These are phyloP conservation scores for Penicillium waksmanii DNA, from an alignment of 495 filamentous ascomycete species.

Conservation along the genomic window DNA sequence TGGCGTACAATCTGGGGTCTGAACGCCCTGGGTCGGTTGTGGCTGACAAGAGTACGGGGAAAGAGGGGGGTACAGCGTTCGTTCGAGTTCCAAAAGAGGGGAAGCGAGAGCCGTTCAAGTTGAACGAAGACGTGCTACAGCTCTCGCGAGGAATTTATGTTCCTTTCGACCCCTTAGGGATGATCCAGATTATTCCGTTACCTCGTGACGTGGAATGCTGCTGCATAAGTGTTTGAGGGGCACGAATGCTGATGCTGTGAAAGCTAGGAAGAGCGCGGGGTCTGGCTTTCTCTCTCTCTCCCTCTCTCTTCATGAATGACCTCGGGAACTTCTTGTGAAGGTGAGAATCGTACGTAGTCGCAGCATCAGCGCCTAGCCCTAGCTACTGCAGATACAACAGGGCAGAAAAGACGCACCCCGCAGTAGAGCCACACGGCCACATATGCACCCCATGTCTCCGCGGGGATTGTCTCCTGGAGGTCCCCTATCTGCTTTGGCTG, in stretches of 20 bases:
- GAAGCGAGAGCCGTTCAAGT: neutral
- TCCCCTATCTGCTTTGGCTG: neutral
- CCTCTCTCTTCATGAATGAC: neutral
- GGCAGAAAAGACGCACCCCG: conserved; percentile 28
- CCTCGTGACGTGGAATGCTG: conserved; percentile 7
- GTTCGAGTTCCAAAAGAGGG: conserved; percentile 2
- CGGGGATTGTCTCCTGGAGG: neutral
- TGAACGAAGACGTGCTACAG: neutral
- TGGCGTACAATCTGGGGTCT: conserved; percentile 9
- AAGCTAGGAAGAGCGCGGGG: conserved; percentile 12
- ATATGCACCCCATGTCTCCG: conserved; percentile 16
- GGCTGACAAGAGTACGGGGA: conserved; percentile 10
- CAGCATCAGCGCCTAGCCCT: neutral
- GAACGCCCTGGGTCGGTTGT: conserved; percentile 11
- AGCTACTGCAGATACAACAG: conserved; percentile 10
- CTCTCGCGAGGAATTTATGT: neutral
- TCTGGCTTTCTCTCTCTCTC: neutral
- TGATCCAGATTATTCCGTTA: conserved; percentile 12
- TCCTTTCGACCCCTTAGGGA: neutral
- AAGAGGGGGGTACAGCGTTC: conserved; percentile 1
- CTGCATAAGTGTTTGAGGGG: conserved; percentile 10
- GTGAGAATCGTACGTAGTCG: neutral
- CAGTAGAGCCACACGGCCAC: conserved; percentile 16
- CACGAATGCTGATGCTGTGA: conserved; percentile 10
- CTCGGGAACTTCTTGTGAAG: conserved; percentile 6